phyloP scores from a whole-genome alignment of 2,329 filamentous ascomycete genomes.

The Chrysosporium queenslandicum region DNA sequence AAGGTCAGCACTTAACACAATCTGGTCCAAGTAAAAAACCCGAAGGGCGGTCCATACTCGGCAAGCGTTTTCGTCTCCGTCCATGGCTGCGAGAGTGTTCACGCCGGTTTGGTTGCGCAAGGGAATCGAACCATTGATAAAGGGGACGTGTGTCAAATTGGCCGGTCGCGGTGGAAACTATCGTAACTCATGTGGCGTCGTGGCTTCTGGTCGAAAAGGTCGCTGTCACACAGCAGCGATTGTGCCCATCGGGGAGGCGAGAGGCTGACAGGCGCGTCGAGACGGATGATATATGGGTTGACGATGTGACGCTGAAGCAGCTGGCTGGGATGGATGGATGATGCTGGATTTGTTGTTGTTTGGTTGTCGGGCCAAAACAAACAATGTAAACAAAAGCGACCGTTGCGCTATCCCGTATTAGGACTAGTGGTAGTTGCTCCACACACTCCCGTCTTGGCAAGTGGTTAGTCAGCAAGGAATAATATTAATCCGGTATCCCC shows the following conservation, averaged over 20 bases:
- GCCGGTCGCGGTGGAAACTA: no score
- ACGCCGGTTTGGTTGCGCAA: not conserved
- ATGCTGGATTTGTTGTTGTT: not conserved
- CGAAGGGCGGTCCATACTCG: slow-evolving; percentile 1
- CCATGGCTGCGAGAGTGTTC: slow-evolving; percentile 4
- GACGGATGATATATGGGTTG: not conserved
- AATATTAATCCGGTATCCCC: no score
- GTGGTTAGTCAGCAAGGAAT: no score
- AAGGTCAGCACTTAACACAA: not conserved
- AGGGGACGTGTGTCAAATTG: not conserved
- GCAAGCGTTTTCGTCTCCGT: slow-evolving; percentile 14
- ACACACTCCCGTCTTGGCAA: not conserved
- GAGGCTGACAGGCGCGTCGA: not conserved
- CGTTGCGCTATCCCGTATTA: not conserved
- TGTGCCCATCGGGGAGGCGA: not conserved
- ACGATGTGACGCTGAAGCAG: not conserved
- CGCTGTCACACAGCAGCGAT: not conserved
- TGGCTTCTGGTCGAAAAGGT: not conserved
- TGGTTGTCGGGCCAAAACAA: slow-evolving; percentile 12
- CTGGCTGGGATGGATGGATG: not conserved
- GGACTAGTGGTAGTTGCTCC: not conserved
- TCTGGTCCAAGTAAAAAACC: not conserved
- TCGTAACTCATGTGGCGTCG: not conserved
- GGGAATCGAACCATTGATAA: not conserved
- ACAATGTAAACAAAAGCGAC: slow-evolving; percentile 4